Evolutionary conservation across 2,329 filamentous ascomycete species (phyloP).

Genomic region (Aspergillus caelatus): DNA sequence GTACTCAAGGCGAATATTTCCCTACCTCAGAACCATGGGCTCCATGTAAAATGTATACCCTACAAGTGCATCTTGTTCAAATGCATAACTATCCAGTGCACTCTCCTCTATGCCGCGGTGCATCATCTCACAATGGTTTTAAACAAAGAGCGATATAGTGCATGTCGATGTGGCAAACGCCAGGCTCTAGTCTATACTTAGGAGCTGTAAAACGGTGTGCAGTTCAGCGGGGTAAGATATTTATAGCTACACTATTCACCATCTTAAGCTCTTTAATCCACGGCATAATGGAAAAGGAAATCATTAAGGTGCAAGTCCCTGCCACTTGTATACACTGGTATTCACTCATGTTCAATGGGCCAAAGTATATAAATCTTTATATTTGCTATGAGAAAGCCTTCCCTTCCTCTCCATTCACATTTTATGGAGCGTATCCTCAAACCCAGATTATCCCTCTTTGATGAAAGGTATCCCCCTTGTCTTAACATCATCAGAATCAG

Average conservation of each 20-base stretch:
- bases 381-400: too few relatives aligned
- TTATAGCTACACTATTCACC: background rate
- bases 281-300: background rate
- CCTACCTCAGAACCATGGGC: too few relatives aligned
- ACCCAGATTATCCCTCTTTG: background rate
- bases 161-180: too few relatives aligned
- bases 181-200: too few relatives aligned
- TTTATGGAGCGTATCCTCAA: background rate
- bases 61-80: background rate
- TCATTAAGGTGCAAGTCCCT: background rate
- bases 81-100: background rate
- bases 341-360: background rate
- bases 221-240: background rate
- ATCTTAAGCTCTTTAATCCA: background rate
- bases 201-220: too few relatives aligned
- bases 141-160: background rate
- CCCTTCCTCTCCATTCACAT: background rate
- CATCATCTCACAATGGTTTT: background rate
- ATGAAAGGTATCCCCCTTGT: background rate
- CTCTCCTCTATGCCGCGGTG: background rate
- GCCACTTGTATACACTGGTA: background rate
- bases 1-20: background rate
- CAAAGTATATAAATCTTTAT: background rate
- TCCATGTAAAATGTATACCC: background rate
- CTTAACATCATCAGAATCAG: background rate